A percentile compares a stretch with the other conserved stretches of the same genome.
Evolutionary conservation across 2,329 filamentous ascomycete genomes (phyloP).

Genomic region (Penicillium sp.): DNA sequence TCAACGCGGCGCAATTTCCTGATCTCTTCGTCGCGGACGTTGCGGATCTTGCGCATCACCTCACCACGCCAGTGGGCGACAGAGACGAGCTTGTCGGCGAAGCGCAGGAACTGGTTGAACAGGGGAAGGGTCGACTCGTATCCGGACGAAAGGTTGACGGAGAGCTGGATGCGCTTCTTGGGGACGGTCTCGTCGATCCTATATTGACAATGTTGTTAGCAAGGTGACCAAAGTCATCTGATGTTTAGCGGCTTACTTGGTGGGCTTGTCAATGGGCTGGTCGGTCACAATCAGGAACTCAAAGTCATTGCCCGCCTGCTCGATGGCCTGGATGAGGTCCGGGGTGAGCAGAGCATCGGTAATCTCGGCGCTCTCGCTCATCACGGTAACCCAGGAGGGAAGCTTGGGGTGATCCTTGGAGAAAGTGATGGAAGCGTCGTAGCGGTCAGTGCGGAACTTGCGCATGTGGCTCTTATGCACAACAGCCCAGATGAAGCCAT

Average conservation of each 20-base stretch:
- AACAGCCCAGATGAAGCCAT: slow-evolving; percentile 92
- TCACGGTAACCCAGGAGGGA: slow-evolving; percentile 86
- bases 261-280: slow-evolving; percentile 85
- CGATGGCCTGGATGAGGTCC: slow-evolving; percentile 82
- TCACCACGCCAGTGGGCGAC: slow-evolving; percentile 86
- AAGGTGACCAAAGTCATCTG: background rate
- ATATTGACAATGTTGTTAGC: slow-evolving; percentile 13
- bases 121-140: slow-evolving; percentile 73
- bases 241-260: slow-evolving; percentile 67
- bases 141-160: slow-evolving; percentile 67
- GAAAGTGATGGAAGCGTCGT: slow-evolving; percentile 88
- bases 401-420: slow-evolving; percentile 94
- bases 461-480: slow-evolving; percentile 97
- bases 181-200: slow-evolving; percentile 83
- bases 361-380: slow-evolving; percentile 96
- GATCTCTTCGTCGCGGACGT: slow-evolving; percentile 79
- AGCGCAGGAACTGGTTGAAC: slow-evolving; percentile 79
- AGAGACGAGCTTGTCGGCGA: slow-evolving; percentile 81
- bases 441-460: slow-evolving; percentile 85
- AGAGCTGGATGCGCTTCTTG: slow-evolving; percentile 85
- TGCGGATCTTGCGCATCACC: slow-evolving; percentile 82
- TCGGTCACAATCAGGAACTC: slow-evolving; percentile 90
- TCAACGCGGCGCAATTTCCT: slow-evolving; percentile 78
- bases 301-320: slow-evolving; percentile 77
- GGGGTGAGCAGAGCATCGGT: slow-evolving; percentile 84